Conservation (phyloP, 2,329 filamentous ascomycete genomes). For the Hymenoscyphus scutula region DNA sequence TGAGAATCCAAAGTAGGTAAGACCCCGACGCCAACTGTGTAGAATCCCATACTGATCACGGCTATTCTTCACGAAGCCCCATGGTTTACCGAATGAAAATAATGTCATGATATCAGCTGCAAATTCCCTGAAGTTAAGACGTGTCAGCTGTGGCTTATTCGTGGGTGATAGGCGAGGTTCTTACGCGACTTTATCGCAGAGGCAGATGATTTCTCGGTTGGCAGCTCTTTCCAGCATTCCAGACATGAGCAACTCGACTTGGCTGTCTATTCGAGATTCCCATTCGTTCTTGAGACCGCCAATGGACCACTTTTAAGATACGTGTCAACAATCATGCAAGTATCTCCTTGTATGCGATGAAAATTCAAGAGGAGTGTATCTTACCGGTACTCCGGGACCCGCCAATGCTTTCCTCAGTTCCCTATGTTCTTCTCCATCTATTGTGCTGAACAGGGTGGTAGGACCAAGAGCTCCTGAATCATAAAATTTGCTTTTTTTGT, state of each 20-base stretch:
- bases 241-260: neutral
- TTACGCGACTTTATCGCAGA: neutral
- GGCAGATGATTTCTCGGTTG: neutral
- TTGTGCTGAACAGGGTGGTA: neutral
- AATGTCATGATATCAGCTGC: neutral
- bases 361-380: neutral
- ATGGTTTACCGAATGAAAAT: neutral
- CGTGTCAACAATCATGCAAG: neutral
- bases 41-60: neutral
- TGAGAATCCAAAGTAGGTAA: neutral
- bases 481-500: neutral
- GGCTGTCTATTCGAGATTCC: neutral
- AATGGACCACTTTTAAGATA: neutral
- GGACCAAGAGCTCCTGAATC: neutral
- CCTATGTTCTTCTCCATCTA: neutral
- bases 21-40: neutral
- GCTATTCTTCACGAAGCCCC: neutral
- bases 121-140: neutral
- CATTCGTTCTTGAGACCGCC: neutral
- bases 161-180: neutral
- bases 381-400: neutral
- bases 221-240: neutral
- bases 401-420: neutral
- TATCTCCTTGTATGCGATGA: no score
- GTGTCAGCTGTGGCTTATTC: neutral